Evolutionary conservation across 257 asterid genomes (phyloP).

Genomic region (Coffea eugenioides): DNA sequence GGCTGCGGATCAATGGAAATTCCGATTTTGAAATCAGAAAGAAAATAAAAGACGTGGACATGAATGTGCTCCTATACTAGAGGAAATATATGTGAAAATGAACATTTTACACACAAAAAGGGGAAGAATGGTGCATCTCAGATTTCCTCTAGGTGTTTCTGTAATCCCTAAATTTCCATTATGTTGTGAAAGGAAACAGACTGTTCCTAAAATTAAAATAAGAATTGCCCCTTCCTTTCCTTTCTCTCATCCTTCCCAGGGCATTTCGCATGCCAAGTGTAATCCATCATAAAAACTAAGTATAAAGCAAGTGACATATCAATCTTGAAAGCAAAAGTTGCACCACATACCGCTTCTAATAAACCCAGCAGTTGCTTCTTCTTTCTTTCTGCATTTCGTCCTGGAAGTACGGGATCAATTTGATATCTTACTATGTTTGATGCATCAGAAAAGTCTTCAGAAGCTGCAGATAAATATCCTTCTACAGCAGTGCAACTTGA

Average conservation of each 20-base stretch:
- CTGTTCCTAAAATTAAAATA: neutral
- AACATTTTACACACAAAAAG: neutral
- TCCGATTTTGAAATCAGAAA: neutral
- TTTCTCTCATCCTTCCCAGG: neutral
- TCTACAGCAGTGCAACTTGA: constrained; percentile 22
- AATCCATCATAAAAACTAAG: neutral
- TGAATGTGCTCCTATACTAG: neutral
- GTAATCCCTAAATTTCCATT: neutral
- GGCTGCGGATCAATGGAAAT: neutral
- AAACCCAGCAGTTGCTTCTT: constrained; percentile 57
- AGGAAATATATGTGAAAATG: neutral
- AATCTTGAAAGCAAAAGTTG: neutral
- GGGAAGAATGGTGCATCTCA: neutral
- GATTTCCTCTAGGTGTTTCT: neutral
- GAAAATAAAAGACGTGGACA: neutral
- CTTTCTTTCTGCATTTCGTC: constrained; percentile 46
- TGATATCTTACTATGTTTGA: constrained; percentile 16
- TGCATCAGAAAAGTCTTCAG: constrained; percentile 21
- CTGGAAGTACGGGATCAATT: constrained; percentile 23
- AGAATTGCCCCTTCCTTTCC: neutral
- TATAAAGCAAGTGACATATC: neutral
- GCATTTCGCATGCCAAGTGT: too few relatives aligned
- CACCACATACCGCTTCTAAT: constrained; percentile 61
- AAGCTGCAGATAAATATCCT: constrained; percentile 16
- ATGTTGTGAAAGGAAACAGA: constrained; percentile 2